Evolutionary conservation across 176 grass and related monocot species (phyloP), one percentile per base, ranked within the genome.

Genomic region (Aegilops sharonensis): DNA sequence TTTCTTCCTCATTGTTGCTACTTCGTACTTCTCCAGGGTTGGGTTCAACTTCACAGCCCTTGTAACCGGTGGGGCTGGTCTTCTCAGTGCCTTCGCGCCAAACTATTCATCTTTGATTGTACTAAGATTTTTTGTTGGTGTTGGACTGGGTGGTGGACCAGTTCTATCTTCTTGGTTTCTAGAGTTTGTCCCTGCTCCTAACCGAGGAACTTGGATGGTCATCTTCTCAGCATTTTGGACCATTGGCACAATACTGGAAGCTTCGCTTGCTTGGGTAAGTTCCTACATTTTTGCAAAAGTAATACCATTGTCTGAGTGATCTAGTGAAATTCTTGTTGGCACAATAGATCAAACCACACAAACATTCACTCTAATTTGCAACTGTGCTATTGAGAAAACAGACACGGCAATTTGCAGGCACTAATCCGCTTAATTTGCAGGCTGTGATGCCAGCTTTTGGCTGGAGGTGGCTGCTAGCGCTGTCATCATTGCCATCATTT

Each of bases 91-190:
- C 6, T 94, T 98, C 39, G 90, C 93, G 4, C 96, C 96, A 85
- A 98, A 98, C 87, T 95, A 98, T 69, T 82, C 90, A 76, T 89
- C 91, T 66, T 88, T 98, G 86, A 91, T 98, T 79, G 73, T 84
- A 32, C 83, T 95, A 68, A 90, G 96, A 80, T 98, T 98, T 85
- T 88, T 94, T 68, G 96, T 98, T 9, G 96, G 96, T 65, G 84
- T 98, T 65, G 96, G 96, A 83, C 77, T 98, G 75, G 93, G 93
- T 60, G 93, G 96, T 72, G 96, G 88, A 5, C 93, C 90, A 54
- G 96, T 98, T 84, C 84, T 98, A 37, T 84, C 86, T 81, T 98
- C 96, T 69, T 98, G 96, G 91, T 98, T 98, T 90, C 81, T 98
- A 63, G 96, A 98, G 76, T 98, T 98, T 84, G 85, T 98, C 78